Evolutionary conservation across 2,329 filamentous ascomycete genomes (phyloP).

Genomic region (Canariomyces notabilis): DNA sequence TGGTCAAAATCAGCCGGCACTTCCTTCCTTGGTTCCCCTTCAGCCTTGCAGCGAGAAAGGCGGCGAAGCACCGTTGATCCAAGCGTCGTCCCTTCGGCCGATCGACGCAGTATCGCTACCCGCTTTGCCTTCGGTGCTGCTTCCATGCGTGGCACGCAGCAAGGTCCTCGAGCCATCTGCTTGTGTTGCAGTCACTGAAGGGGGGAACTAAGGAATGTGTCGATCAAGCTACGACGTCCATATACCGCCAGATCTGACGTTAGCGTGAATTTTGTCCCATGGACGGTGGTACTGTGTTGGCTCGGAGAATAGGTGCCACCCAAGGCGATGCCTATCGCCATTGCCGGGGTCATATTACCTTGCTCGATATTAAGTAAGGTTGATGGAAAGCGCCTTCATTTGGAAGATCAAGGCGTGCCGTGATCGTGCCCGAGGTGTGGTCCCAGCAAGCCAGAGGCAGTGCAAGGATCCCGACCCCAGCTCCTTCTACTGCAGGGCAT

Average conservation of each 20-base stretch:
- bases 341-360: constrained; percentile 16
- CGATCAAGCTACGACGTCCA: constrained; percentile 15
- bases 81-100: constrained; percentile 9
- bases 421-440: constrained; percentile 1
- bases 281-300: neutral
- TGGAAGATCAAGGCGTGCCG: constrained; percentile 4
- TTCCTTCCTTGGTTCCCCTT: neutral
- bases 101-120: constrained; percentile 11
- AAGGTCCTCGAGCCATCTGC: constrained; percentile 9
- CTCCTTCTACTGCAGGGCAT: constrained; percentile 8
- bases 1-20: no score
- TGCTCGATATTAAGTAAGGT: constrained; percentile 8
- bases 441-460: neutral
- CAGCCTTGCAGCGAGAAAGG: constrained; percentile 11
- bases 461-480: neutral
- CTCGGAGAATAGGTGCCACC: constrained; percentile 6
- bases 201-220: constrained; percentile 14
- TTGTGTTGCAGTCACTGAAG: constrained; percentile 10
- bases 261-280: neutral
- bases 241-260: no score
- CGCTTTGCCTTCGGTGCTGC: constrained; percentile 12
- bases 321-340: constrained; percentile 6
- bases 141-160: constrained; percentile 14
- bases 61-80: constrained; percentile 1
- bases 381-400: constrained; percentile 13